phyloP scores from a whole-genome alignment of 2,329 filamentous ascomycete species.

The Lachnellula arida region DNA sequence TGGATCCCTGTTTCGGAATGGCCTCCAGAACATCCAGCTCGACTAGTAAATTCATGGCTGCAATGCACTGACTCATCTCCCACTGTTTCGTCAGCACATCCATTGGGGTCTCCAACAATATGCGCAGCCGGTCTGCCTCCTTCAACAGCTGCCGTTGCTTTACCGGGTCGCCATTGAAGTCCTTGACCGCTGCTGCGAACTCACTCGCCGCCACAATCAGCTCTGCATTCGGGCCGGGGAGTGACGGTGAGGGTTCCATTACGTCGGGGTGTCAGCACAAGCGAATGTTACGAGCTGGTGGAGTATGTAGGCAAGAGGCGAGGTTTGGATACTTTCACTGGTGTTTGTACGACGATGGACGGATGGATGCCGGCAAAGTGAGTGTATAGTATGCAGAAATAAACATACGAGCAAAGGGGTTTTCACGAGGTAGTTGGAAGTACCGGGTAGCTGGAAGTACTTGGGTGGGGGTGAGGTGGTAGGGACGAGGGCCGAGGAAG shows the following conservation, averaged over 20 bases:
- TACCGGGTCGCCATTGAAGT: conserved; percentile 13
- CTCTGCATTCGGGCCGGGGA: conserved; percentile 10
- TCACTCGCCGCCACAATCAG: conserved; percentile 15
- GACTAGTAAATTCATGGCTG: conserved; percentile 13
- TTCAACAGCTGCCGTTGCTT: conserved; percentile 8
- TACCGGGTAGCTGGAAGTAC: too few relatives aligned
- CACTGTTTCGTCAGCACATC: conserved; percentile 18
- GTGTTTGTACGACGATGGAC: too few relatives aligned
- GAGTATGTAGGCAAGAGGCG: too few relatives aligned
- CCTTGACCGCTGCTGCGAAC: conserved; percentile 16
- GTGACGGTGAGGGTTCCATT: background rate
- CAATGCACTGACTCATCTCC: conserved; percentile 13
- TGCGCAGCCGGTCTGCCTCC: conserved; percentile 5
- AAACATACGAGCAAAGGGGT: too few relatives aligned
- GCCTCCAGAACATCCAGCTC: conserved; percentile 6
- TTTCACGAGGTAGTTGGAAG: too few relatives aligned
- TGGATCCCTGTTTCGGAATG: conserved; percentile 13
- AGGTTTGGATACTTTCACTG: too few relatives aligned
- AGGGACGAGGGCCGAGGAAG: too few relatives aligned
- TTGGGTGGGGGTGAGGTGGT: too few relatives aligned
- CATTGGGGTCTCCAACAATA: conserved; percentile 16
- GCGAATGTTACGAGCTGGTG: too few relatives aligned
- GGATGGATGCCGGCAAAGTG: too few relatives aligned
- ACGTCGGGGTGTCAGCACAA: too few relatives aligned
- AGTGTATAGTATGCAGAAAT: too few relatives aligned